These are phyloP conservation scores for Asclepias syriaca DNA, from an alignment of 257 asterid species.

Conservation along the genomic window DNA sequence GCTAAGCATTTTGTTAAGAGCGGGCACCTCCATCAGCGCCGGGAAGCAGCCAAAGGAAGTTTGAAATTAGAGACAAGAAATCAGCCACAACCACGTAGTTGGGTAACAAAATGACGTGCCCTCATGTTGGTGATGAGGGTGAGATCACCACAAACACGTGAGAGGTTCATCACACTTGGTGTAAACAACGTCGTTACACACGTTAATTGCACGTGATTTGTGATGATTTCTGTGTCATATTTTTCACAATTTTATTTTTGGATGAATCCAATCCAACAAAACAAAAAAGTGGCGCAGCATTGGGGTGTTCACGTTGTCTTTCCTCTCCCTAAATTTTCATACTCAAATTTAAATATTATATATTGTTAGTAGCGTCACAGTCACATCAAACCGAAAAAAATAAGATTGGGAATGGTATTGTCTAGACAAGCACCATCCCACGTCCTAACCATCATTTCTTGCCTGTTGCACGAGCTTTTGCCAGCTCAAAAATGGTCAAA, in stretches of 20 bases:
- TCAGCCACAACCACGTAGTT: neutral
- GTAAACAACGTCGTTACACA: neutral
- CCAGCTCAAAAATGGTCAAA: conserved; percentile 21
- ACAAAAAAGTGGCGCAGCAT: neutral
- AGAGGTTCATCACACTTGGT: neutral
- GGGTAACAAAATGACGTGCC: neutral
- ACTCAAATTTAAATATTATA: neutral
- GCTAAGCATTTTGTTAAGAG: neutral
- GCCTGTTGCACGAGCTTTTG: conserved; percentile 30
- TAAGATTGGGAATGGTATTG: neutral
- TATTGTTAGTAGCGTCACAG: neutral
- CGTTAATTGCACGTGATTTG: conserved; percentile 20
- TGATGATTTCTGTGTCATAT: neutral
- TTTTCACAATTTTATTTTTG: neutral
- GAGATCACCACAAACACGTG: neutral
- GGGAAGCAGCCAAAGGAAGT: neutral
- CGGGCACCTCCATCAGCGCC: neutral
- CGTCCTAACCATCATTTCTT: conserved; percentile 46
- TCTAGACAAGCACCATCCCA: conserved; percentile 14
- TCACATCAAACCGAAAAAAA: neutral
- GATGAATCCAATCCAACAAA: conserved; percentile 13
- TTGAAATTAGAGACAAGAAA: neutral
- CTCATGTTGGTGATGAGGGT: neutral
- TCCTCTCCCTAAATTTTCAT: neutral
- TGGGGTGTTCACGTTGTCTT: conserved; percentile 9